These are phyloP conservation scores for Tylopilus plumbeoviolaceoides DNA, from an alignment of 768 basidiomycete species.

Conservation along the genomic window DNA sequence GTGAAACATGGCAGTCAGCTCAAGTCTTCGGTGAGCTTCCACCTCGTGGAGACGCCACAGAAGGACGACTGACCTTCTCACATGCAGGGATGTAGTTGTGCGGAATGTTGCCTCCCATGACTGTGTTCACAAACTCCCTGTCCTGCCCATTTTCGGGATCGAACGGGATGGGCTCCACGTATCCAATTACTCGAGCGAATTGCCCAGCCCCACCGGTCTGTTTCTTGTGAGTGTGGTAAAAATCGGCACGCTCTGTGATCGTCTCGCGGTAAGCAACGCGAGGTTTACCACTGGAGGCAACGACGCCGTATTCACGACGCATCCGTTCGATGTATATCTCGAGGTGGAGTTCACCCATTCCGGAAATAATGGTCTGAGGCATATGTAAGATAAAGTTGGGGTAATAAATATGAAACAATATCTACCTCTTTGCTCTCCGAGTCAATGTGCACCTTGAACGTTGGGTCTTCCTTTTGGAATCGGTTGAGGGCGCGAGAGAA, in stretches of 20 bases:
- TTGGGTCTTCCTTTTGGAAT: slow-evolving; percentile 98
- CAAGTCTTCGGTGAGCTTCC: not conserved
- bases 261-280: slow-evolving; percentile 97
- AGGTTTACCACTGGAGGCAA: slow-evolving; percentile 91
- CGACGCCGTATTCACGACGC: slow-evolving; percentile 94
- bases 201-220: slow-evolving; percentile 97
- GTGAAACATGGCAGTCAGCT: not conserved
- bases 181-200: slow-evolving; percentile 88
- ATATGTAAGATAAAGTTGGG: not conserved
- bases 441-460: slow-evolving; percentile 96
- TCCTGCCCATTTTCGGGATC: slow-evolving; percentile 79
- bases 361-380: slow-evolving; percentile 91
- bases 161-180: slow-evolving; percentile 82
- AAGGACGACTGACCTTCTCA: slow-evolving; percentile 63
- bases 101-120: slow-evolving; percentile 92
- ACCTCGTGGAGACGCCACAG: not conserved
- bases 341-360: slow-evolving; percentile 98
- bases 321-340: slow-evolving; percentile 99
- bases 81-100: slow-evolving; percentile 90
- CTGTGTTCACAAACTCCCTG: slow-evolving; percentile 75
- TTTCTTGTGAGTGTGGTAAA: slow-evolving; percentile 95
- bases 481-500: slow-evolving; percentile 96
- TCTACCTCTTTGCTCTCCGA: slow-evolving; percentile 87
- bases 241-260: slow-evolving; percentile 75
- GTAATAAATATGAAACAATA: not conserved